Evolutionary conservation across 371 early-diverging fungal genomes (phyloP).

Genomic region (Mortierella sp.): DNA sequence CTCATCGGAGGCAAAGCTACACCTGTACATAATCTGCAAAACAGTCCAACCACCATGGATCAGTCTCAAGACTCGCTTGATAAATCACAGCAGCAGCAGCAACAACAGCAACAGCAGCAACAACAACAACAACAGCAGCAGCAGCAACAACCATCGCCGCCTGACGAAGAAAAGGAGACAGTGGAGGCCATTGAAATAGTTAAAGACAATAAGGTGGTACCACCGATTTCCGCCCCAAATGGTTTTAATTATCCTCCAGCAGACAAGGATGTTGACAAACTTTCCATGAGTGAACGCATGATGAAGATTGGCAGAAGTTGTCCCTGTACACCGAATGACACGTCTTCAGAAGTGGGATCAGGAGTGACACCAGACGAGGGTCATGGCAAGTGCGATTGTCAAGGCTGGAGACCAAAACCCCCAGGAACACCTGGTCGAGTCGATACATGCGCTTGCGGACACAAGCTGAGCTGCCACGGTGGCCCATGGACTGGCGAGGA

Average conservation of each 20-base stretch:
- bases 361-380: slow-evolving; percentile 13
- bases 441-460: slow-evolving; percentile 60
- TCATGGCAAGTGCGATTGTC: slow-evolving; percentile 47
- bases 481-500: slow-evolving; percentile 60
- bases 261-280: slow-evolving; percentile 35
- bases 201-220: slow-evolving; percentile 18
- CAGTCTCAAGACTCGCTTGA: slow-evolving; percentile 20
- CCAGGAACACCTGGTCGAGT: slow-evolving; percentile 28
- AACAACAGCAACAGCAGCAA: slow-evolving; percentile 36
- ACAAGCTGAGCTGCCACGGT: slow-evolving; percentile 57
- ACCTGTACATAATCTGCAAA: not conserved
- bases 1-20: no score
- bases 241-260: slow-evolving; percentile 51
- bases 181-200: slow-evolving; percentile 7
- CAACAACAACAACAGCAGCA: slow-evolving; percentile 24
- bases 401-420: slow-evolving; percentile 55
- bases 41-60: slow-evolving; percentile 12
- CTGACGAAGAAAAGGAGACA: slow-evolving; percentile 20
- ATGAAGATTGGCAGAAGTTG: slow-evolving; percentile 61
- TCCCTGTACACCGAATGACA: slow-evolving; percentile 48
- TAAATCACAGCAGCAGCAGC: slow-evolving; percentile 18
- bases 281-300: slow-evolving; percentile 58
- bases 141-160: slow-evolving; percentile 42
- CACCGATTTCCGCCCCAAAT: slow-evolving; percentile 10
- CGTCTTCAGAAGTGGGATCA: not conserved